Evolutionary conservation across 2,329 filamentous ascomycete species (phyloP), one percentile per base, ranked within the genome.

Genomic region (Botrytis hyacinthi): DNA sequence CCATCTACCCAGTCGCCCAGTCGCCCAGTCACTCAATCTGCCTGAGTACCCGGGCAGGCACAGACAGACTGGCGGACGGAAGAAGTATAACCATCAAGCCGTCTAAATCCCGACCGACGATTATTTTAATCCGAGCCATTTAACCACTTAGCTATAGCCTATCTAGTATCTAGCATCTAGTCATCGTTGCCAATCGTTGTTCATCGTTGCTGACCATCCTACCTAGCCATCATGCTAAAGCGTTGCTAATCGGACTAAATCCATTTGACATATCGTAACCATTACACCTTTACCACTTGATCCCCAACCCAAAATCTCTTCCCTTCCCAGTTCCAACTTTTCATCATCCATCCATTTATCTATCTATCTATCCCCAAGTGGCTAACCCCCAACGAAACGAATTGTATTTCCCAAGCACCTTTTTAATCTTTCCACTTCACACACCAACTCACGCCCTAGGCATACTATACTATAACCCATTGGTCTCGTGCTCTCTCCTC

Each of bases 91-190:
- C 12, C 16, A 29, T 29, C 6, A 29, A 48, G 18, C 44, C 44
- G 63, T 32, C 32, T 66, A 48, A 66, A 66, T 48, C 42, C 63
- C 63, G 63, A 35, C 63, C 63, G 44, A 66, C 26, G 12, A 66
- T 8, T 29, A 29, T 54, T 29, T 29, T 18, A 18, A 54, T 54
- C 48, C 48, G 26, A 51, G n/a, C n/a, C n/a, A n/a, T n/a, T n/a
- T n/a, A n/a, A n/a, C n/a, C n/a, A n/a, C n/a, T n/a, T n/a, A n/a
- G n/a, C n/a, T n/a, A n/a, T n/a, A n/a, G n/a, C n/a, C n/a, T n/a
- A 42, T 42, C 40, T 42, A 42, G 12, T 42, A 46, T 46, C 48
- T 51, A 51, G 4, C 0, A 46, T 48, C 26, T 51, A 51, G 26
- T n/a, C 48, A n/a, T 51, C 48, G 12, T 51, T 51, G 48, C 26